A percentile compares a stretch with the other conserved stretches of the same genome.
Evolutionary conservation across 1,139 yeast species (phyloP).

Genomic region (Suhomyces choctaworum): DNA sequence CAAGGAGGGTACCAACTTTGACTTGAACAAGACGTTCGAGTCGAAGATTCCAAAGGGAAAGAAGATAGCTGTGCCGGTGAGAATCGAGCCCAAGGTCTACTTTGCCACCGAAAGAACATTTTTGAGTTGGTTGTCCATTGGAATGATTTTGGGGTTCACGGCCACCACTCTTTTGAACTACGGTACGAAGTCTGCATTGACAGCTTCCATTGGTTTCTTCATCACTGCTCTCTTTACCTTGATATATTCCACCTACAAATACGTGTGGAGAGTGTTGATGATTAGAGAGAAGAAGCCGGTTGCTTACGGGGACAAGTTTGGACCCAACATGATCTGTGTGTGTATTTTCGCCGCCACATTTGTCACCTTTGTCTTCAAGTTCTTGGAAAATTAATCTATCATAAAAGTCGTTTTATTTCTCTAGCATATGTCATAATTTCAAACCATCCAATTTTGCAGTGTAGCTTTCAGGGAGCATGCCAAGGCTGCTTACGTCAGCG

Average conservation of each 20-base stretch:
- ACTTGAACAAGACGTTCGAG: slow-evolving; percentile 50
- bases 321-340: slow-evolving; percentile 81
- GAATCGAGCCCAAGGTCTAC: slow-evolving; percentile 83
- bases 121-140: slow-evolving; percentile 75
- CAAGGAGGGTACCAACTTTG: slow-evolving; percentile 80
- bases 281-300: slow-evolving; percentile 82
- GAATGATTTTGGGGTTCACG: slow-evolving; percentile 70
- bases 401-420: slow-evolving; percentile 2
- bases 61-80: slow-evolving; percentile 70
- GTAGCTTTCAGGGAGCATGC: neutral
- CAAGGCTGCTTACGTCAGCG: neutral
- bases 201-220: slow-evolving; percentile 90
- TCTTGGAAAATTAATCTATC: slow-evolving; percentile 26
- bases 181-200: slow-evolving; percentile 66
- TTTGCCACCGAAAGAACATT: slow-evolving; percentile 84
- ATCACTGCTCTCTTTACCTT: slow-evolving; percentile 74
- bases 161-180: slow-evolving; percentile 70
- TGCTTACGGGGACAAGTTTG: slow-evolving; percentile 82
- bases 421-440: slow-evolving; percentile 2
- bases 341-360: slow-evolving; percentile 73
- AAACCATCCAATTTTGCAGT: too few species aligned
- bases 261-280: slow-evolving; percentile 78
- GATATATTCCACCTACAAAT: slow-evolving; percentile 69
- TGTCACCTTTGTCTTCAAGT: slow-evolving; percentile 64
- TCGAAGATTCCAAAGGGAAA: slow-evolving; percentile 74